Conservation (phyloP, 768 basidiomycete genomes). For the Chiua virens region DNA sequence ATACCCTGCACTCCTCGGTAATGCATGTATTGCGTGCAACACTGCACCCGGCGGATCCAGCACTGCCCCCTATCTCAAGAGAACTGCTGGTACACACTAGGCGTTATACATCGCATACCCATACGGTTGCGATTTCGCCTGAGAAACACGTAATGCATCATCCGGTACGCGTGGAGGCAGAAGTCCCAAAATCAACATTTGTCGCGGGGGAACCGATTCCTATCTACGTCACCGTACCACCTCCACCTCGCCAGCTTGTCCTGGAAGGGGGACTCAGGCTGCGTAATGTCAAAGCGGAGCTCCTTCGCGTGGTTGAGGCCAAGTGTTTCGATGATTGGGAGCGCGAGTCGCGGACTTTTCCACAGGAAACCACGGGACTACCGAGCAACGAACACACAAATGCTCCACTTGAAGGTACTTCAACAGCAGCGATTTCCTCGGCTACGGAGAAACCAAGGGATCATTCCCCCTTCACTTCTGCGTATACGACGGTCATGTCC, state of each 20-base stretch:
- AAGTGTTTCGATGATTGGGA: constrained; percentile 42
- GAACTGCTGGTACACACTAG: constrained; percentile 68
- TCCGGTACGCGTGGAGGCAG: constrained; percentile 67
- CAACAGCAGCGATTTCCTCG: constrained; percentile 25
- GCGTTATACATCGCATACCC: constrained; percentile 68
- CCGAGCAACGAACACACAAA: constrained; percentile 13
- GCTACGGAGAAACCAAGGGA: constrained; percentile 32
- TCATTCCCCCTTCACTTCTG: constrained; percentile 38
- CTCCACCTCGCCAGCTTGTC: constrained; percentile 67
- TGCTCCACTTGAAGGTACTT: constrained; percentile 30
- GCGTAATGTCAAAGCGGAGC: constrained; percentile 78
- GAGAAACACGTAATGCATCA: constrained; percentile 55
- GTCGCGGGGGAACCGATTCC: constrained; percentile 73
- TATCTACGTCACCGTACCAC: constrained; percentile 77
- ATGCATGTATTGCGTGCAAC: constrained; percentile 69
- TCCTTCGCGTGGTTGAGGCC: constrained; percentile 65
- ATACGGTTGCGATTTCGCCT: constrained; percentile 56
- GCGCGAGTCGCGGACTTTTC: constrained; percentile 32
- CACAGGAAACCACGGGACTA: constrained; percentile 16
- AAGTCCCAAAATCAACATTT: constrained; percentile 73
- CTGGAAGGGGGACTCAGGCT: constrained; percentile 70
- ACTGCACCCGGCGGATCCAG: constrained; percentile 50
- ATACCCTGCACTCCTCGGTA: constrained; percentile 72
- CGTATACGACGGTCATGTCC: constrained; percentile 60
- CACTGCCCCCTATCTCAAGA: constrained; percentile 45